Percentiles rank a stretch among this genome's conserved stretches.
Conservation (phyloP, 106 monocot genomes). For the Phalaenopsis aphrodite region DNA sequence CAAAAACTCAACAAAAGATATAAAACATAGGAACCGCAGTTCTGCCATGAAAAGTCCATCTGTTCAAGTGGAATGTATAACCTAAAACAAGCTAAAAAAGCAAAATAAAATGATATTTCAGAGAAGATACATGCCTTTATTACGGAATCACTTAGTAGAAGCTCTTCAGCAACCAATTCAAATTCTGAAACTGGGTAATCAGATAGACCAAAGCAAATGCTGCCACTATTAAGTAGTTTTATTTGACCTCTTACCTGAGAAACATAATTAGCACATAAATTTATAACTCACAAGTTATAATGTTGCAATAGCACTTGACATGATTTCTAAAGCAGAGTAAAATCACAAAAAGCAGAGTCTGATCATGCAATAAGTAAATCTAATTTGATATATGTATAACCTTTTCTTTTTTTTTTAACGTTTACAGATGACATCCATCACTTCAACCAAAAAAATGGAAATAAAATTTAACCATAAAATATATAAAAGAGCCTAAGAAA, state of each 20-base stretch:
- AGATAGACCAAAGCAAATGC: conserved; percentile 83
- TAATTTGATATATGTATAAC: not conserved
- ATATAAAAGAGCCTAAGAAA: not conserved
- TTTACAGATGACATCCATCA: not conserved
- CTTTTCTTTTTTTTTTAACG: not conserved
- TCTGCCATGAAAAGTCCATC: not conserved
- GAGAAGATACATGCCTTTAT: conserved; percentile 50
- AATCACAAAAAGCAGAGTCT: not conserved
- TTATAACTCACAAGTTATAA: conserved; percentile 13
- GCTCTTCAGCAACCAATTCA: conserved; percentile 95
- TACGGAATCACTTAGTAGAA: conserved; percentile 84
- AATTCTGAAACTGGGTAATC: conserved; percentile 91
- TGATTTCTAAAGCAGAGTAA: not conserved
- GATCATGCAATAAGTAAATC: not conserved
- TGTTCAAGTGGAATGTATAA: conserved; percentile 1
- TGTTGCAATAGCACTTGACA: not conserved
- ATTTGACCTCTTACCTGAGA: conserved; percentile 93
- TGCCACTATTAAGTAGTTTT: conserved; percentile 62
- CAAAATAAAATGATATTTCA: not conserved
- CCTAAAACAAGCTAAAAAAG: not conserved
- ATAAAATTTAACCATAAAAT: not conserved
- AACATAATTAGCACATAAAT: conserved; percentile 10
- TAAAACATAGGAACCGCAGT: not conserved
- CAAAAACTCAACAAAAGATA: not conserved
- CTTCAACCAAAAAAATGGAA: not conserved